phyloP scores from a whole-genome alignment of 2,329 filamentous ascomycete genomes.

The Arthrobotrys conoides region DNA sequence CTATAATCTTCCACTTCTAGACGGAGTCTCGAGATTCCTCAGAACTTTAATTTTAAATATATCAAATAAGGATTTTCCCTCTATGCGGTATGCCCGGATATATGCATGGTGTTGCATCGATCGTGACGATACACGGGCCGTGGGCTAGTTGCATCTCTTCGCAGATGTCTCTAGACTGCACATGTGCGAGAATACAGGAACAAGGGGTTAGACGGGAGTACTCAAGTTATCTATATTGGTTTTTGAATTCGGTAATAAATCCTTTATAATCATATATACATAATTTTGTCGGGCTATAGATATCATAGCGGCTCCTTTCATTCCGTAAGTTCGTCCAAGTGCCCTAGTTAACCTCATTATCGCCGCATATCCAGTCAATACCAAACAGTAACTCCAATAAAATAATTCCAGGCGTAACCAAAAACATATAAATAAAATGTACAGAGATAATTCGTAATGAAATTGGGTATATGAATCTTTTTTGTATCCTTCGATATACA shows the following conservation, averaged over 20 bases:
- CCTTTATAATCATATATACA: slow-evolving; percentile 5
- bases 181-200: not conserved
- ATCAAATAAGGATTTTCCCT: not conserved
- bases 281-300: not conserved
- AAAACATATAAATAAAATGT: slow-evolving; percentile 17
- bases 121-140: not conserved
- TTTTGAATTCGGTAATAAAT: not conserved
- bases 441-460: not conserved
- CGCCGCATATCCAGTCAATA: not conserved
- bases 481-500: not conserved
- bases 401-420: not conserved
- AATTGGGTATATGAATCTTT: slow-evolving; percentile 5
- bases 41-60: slow-evolving; percentile 1
- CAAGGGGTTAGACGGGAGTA: too few relatives aligned
- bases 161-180: not conserved
- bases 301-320: not conserved
- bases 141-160: not conserved
- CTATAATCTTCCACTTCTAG: not conserved
- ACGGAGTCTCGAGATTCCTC: not conserved
- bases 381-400: not conserved
- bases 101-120: not conserved
- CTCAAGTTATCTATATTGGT: not conserved
- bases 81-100: not conserved
- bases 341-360: slow-evolving; percentile 7
- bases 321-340: slow-evolving; percentile 4